Evolutionary conservation across 1,139 yeast species (phyloP).

Genomic region (Fermentozyma sake): DNA sequence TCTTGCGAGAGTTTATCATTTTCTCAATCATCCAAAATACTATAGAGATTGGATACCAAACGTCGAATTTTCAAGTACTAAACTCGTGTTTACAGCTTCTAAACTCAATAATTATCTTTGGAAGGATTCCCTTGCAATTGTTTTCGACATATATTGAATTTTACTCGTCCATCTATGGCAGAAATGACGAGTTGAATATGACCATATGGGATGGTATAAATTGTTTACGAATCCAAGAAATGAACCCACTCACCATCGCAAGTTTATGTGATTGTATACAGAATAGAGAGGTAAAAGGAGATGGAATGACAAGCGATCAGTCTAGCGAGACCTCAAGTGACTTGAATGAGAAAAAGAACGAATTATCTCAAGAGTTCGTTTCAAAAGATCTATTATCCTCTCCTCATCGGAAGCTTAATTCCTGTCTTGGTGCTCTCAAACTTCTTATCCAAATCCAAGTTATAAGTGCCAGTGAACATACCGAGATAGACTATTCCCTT

Average conservation of each 20-base stretch:
- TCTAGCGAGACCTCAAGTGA: too few relatives aligned
- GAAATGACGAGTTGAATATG: slow-evolving; percentile 28
- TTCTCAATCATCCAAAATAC: slow-evolving; percentile 29
- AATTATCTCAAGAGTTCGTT: neutral
- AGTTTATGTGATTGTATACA: slow-evolving; percentile 23
- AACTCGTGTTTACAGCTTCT: slow-evolving; percentile 42
- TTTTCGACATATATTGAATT: slow-evolving; percentile 39
- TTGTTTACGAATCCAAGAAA: slow-evolving; percentile 17
- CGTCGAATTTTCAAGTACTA: slow-evolving; percentile 39
- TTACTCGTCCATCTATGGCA: slow-evolving; percentile 51
- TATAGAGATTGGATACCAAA: slow-evolving; percentile 37
- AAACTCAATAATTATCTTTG: slow-evolving; percentile 43
- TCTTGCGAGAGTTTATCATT: slow-evolving; percentile 40
- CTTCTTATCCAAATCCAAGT: slow-evolving; percentile 18
- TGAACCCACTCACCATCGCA: slow-evolving; percentile 16
- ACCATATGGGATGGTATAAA: slow-evolving; percentile 33
- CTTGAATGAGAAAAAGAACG: too few relatives aligned
- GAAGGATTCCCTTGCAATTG: slow-evolving; percentile 41
- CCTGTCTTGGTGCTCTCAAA: slow-evolving; percentile 49
- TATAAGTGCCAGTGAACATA: slow-evolving; percentile 11
- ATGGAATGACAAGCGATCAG: too few relatives aligned
- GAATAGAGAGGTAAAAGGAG: too few relatives aligned
- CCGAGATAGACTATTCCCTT: slow-evolving; percentile 17
- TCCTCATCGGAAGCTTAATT: slow-evolving; percentile 17
- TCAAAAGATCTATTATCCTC: neutral